Evolutionary conservation across 192 early-diverging fungal genomes (phyloP), one percentile per base, ranked within the genome.

Genomic region (Chytriomyces confervae): DNA sequence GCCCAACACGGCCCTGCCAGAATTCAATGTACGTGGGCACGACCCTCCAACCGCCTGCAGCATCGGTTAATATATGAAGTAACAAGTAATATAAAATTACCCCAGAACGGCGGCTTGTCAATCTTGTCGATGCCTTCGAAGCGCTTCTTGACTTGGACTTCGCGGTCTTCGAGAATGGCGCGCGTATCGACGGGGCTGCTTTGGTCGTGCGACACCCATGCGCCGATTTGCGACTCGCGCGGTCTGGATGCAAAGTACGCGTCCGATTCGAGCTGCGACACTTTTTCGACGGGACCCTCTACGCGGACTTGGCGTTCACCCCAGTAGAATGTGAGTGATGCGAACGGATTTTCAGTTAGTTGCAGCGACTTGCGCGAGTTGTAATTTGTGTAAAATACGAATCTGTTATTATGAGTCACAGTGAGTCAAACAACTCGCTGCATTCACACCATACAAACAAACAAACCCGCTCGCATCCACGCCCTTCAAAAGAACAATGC

Each of bases 371-470:
- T 89, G 45, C 88, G 79, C 4, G 85, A 86, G 45, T 76, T 74
- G 75, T 86, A 86, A 77, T 89, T 89, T 10, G 88, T 89, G 82
- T 77, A 89, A 78, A 89, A 86, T 6, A 83, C 76, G 69, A 89
- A 89, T 47, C 78, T 79, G 20, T 13, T 20, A 5, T 65, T 36
- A 6, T 75, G 49, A 60, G 78, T 18, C 36, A 71, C 29, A 6
- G 46, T 20, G n/a, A 49, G 16, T 47, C 9, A 65, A 29, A 49
- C 66, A 50, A 67, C 18, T 6, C 36, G 50, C 20, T 16, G 10
- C 24, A 65, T 9, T 1, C 9, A 45, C 47, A 61, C 23, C 24
- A 10, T 43, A 48, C n/a, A 9, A 27, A 69, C 13, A 36, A 16
- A 67, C 68, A 45, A 27, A 79, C 64, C 86, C 86, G 24, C 77